Percentiles rank a stretch among this genome's conserved stretches.
phyloP scores from a whole-genome alignment of 148 eudicot species.

The Selenicereus undatus region DNA sequence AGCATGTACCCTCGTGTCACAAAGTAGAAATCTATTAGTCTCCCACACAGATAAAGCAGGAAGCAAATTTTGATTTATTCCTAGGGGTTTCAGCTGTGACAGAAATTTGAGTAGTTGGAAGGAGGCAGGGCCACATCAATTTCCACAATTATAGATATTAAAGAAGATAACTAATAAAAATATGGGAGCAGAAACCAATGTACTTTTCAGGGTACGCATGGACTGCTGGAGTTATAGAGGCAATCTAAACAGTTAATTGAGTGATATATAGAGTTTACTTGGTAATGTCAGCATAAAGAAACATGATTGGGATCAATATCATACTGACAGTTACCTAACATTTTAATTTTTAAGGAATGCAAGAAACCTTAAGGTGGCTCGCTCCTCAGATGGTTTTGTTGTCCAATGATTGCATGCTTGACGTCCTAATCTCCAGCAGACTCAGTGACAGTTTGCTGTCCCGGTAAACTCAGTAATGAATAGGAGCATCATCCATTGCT shows the following conservation, averaged over 20 bases:
- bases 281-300: neutral
- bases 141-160: neutral
- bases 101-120: neutral
- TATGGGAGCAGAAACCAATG: neutral
- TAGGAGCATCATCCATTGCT: neutral
- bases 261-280: neutral
- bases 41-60: neutral
- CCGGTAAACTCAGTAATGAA: neutral
- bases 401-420: neutral
- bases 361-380: neutral
- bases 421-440: neutral
- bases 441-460: neutral
- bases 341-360: neutral
- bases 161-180: neutral
- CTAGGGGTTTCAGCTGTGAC: neutral
- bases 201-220: neutral
- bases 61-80: neutral
- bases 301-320: neutral
- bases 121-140: neutral
- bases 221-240: neutral
- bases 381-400: neutral
- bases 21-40: neutral
- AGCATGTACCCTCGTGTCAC: neutral
- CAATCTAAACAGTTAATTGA: neutral
- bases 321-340: neutral